These are phyloP conservation scores for Coemansia sp. DNA, from an alignment of 192 early-diverging fungal species.

Conservation along the genomic window DNA sequence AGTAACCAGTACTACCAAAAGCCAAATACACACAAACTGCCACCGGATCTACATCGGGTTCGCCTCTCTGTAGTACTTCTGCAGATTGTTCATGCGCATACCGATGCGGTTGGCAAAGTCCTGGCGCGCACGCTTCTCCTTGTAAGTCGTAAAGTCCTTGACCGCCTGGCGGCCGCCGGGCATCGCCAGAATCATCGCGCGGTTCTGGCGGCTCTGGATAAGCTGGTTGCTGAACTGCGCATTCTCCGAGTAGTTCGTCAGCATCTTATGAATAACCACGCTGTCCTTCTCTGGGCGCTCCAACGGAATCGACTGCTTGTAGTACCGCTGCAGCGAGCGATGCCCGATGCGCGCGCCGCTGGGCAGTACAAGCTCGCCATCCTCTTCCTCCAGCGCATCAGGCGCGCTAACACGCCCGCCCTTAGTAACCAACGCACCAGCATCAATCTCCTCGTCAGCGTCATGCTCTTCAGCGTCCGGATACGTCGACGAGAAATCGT, in stretches of 20 bases:
- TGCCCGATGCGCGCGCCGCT: constrained; percentile 80
- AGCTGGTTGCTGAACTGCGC: constrained; percentile 37
- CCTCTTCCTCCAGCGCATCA: constrained; percentile 68
- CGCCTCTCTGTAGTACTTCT: constrained; percentile 82
- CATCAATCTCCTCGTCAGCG: constrained; percentile 41
- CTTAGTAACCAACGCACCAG: constrained; percentile 16
- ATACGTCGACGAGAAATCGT: constrained; percentile 91
- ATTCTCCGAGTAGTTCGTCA: constrained; percentile 63
- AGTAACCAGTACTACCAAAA: background rate
- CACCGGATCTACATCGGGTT: constrained; percentile 58
- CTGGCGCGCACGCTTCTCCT: constrained; percentile 57
- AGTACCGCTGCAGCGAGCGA: constrained; percentile 75
- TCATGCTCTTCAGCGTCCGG: constrained; percentile 58
- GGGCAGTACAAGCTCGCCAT: constrained; percentile 84
- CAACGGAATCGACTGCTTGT: constrained; percentile 69
- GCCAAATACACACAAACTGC: too few species aligned
- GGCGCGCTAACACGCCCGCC: constrained; percentile 19
- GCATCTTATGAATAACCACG: constrained; percentile 73
- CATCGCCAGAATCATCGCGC: constrained; percentile 40
- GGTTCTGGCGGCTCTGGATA: constrained; percentile 27
- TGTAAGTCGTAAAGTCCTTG: constrained; percentile 54
- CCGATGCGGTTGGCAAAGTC: constrained; percentile 67
- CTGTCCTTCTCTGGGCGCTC: constrained; percentile 67
- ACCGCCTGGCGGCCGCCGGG: constrained; percentile 37
- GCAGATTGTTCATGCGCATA: constrained; percentile 79